phyloP scores from a whole-genome alignment of 495 filamentous ascomycete genomes.

The Penicillium desertorum region DNA sequence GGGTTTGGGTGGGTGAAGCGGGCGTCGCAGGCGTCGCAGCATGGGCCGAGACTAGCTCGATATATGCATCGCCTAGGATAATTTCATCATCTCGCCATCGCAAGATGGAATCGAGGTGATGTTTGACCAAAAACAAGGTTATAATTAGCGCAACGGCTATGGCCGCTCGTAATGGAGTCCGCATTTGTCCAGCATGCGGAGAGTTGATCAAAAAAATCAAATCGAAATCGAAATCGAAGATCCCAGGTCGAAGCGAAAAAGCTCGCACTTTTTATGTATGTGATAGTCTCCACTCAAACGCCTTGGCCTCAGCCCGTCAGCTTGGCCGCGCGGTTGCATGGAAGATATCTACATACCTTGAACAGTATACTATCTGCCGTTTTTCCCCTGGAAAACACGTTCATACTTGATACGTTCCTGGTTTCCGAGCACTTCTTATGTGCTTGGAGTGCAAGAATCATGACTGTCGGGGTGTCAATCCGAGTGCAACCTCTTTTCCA shows the following conservation, averaged over 20 bases:
- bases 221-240: background rate
- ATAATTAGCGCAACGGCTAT: conserved; percentile 18
- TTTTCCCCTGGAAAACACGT: background rate
- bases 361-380: background rate
- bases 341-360: background rate
- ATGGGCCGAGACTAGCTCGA: conserved; percentile 31
- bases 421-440: background rate
- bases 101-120: conserved; percentile 23
- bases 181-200: conserved; percentile 19
- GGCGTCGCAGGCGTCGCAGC: background rate
- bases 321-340: conserved; percentile 7
- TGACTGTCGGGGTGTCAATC: background rate
- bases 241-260: background rate
- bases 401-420: background rate
- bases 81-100: conserved; percentile 14
- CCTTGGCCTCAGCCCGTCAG: conserved; percentile 10
- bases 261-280: conserved; percentile 1
- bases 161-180: conserved; percentile 17
- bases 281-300: background rate
- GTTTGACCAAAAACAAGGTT: conserved; percentile 22
- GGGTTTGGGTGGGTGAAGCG: background rate
- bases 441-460: background rate
- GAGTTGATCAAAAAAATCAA: background rate
- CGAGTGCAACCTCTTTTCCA: conserved; percentile 11
- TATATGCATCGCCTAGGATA: conserved; percentile 18